phyloP scores from a whole-genome alignment of 2,329 filamentous ascomycete genomes.

The Cladosporium colombiae region DNA sequence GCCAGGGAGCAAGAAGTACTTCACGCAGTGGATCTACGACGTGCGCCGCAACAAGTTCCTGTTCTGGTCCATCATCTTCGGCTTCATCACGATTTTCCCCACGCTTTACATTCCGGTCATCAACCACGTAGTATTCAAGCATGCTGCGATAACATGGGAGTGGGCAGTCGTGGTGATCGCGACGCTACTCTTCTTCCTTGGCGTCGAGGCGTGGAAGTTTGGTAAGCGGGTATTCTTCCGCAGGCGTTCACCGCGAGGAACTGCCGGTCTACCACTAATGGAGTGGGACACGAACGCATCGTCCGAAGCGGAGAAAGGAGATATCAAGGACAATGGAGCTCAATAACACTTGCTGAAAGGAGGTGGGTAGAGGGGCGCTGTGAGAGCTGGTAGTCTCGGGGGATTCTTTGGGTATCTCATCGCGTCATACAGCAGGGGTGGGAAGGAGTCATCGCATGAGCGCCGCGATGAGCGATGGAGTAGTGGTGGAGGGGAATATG shows the following conservation, averaged over 20 bases:
- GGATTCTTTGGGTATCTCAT: neutral
- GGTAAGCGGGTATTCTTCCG: slow-evolving; percentile 53
- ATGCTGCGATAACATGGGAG: slow-evolving; percentile 66
- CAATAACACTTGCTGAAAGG: slow-evolving; percentile 16
- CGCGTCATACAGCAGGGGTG: neutral
- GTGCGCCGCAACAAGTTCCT: slow-evolving; percentile 72
- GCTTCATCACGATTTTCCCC: slow-evolving; percentile 50
- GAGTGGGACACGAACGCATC: slow-evolving; percentile 40
- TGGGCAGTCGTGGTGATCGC: slow-evolving; percentile 68
- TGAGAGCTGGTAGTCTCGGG: neutral
- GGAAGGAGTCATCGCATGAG: neutral
- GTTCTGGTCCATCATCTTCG: slow-evolving; percentile 47
- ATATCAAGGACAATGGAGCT: neutral
- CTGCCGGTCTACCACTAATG: slow-evolving; percentile 34
- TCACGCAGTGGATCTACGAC: slow-evolving; percentile 64
- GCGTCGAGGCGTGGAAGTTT: slow-evolving; percentile 68
- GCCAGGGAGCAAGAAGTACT: slow-evolving; percentile 59
- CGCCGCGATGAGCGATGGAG: neutral
- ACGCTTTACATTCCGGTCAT: slow-evolving; percentile 66
- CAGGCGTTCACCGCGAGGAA: slow-evolving; percentile 5
- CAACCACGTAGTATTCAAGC: slow-evolving; percentile 66
- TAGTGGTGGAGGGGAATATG: neutral
- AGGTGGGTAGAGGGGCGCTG: neutral
- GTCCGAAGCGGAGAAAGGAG: slow-evolving; percentile 16
- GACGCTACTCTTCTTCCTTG: slow-evolving; percentile 63